Evolutionary conservation across 139 green algal species (phyloP).

Genomic region (Cymbomonas tetramitiformis): DNA sequence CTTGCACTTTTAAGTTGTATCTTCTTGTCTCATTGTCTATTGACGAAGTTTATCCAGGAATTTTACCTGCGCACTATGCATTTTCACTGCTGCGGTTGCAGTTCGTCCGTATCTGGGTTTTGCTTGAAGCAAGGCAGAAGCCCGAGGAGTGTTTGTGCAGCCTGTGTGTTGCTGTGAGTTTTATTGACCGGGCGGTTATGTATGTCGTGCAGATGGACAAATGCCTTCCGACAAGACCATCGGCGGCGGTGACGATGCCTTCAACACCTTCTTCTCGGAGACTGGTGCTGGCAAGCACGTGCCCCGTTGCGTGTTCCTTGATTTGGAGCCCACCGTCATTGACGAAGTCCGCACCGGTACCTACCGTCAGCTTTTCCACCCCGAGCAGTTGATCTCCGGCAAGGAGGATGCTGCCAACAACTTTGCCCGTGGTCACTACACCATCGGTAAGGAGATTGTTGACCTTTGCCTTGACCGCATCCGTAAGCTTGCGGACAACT

Average conservation of each 20-base stretch:
- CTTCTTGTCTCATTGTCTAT: not conserved
- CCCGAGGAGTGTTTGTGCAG: too few species aligned
- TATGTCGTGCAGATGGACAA: conserved; percentile 61
- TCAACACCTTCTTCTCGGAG: conserved; percentile 95
- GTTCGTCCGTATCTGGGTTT: too few species aligned
- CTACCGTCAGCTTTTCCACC: conserved; percentile 94
- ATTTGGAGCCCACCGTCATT: conserved; percentile 87
- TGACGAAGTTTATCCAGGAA: not conserved
- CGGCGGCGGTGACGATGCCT: conserved; percentile 70
- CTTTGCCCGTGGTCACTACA: conserved; percentile 77
- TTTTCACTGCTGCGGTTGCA: too few species aligned
- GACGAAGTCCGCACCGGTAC: conserved; percentile 89
- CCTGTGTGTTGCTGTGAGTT: too few species aligned
- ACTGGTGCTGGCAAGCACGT: conserved; percentile 88
- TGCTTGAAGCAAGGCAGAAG: too few species aligned
- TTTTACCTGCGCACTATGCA: too few species aligned
- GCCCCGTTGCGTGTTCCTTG: conserved; percentile 78
- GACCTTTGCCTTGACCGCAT: conserved; percentile 86
- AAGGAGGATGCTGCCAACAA: conserved; percentile 85
- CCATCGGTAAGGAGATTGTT: conserved; percentile 90
- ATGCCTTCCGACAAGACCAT: conserved; percentile 90
- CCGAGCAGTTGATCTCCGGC: conserved; percentile 91
- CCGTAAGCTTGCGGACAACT: conserved; percentile 92
- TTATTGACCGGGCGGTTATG: too few species aligned
- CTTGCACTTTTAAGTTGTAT: not conserved